Conservation (phyloP, 2,329 filamentous ascomycete species). For the Diaporthe destruens region DNA sequence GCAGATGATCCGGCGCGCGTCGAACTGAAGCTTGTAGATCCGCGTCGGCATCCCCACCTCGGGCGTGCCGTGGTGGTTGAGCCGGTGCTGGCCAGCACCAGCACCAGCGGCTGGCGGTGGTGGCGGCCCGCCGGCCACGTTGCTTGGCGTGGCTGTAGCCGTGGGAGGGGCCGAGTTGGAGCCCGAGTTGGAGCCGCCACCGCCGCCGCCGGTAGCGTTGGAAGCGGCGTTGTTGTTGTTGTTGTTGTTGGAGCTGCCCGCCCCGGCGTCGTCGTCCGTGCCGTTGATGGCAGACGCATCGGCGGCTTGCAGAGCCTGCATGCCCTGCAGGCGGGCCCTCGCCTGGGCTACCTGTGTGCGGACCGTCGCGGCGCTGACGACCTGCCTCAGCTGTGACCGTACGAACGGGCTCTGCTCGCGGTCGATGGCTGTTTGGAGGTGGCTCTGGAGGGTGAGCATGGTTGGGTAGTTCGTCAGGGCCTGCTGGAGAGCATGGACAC, state of each 20-base stretch:
- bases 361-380: constrained; percentile 61
- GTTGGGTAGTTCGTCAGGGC: constrained; percentile 61
- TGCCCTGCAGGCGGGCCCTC: constrained; percentile 46
- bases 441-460: constrained; percentile 61
- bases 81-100: constrained; percentile 41
- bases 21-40: constrained; percentile 97
- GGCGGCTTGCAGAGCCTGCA: constrained; percentile 44
- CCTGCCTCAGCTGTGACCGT: constrained; percentile 63
- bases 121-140: constrained; percentile 35
- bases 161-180: constrained; percentile 25
- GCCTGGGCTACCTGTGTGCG: constrained; percentile 60
- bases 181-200: constrained; percentile 21
- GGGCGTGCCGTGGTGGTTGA: constrained; percentile 59
- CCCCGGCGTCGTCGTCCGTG: constrained; percentile 33
- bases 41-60: constrained; percentile 66
- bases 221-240: constrained; percentile 34
- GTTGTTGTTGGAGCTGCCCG: neutral
- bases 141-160: neutral
- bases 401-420: constrained; percentile 61
- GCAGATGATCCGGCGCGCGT: constrained; percentile 91
- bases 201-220: no score
- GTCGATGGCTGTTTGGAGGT: constrained; percentile 65
- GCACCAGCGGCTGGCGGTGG: neutral
- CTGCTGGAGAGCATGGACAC: constrained; percentile 60
- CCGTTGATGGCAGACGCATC: constrained; percentile 32